Base-by-base conservation (phyloP, 1,139 yeast species). In the Nakaseomyces bracarensis region DNA sequence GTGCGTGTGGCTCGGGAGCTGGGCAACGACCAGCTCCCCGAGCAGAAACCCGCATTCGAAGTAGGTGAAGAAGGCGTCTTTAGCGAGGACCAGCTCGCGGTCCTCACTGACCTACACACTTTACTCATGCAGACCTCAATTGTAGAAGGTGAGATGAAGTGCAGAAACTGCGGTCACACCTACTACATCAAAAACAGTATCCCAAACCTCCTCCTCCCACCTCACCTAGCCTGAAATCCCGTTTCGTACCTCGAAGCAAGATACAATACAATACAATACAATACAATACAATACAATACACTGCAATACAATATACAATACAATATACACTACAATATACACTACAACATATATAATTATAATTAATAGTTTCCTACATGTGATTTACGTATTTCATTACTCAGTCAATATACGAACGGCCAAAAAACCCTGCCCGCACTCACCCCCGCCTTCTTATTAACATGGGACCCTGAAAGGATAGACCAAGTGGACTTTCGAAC, bases 171-270 rank as follows among this genome's bases (percentile, higher is more conserved):
- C 62, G 79, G 77, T 1, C 97, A 91, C 61, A 70, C 83, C 13
- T 93, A 89, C 65, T 77, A 82, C 66, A 84, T 91, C 66, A 89
- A 89, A 66, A 89, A 87, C 69, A 78, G 91, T 45, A 87, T 91
- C 54, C 96, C 99, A 39, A 91, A 91, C 70, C 84, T 91, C 64
- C 69, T 91, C 47, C 73, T 91, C 42, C 97, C 98, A 36, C 97
- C 98, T 15, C 97, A 91, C 63, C 71, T 91, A 53, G 85, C 82
- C 7, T 74, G 57, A 44, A 10, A 6, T 7, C n/a, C 19, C 34
- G 21, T 8, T 5, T 13, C n/a, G n/a, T 25, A 10, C 27, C 8
- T 10, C 11, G 11, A 4, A 10, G n/a, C 11, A 25, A 4, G 18
- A 10, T 15, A 28, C 31, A 28, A 28, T 28, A 15, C 31, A 28